Conservation (phyloP, 257 asterid species). For the Solanum etuberosum region DNA sequence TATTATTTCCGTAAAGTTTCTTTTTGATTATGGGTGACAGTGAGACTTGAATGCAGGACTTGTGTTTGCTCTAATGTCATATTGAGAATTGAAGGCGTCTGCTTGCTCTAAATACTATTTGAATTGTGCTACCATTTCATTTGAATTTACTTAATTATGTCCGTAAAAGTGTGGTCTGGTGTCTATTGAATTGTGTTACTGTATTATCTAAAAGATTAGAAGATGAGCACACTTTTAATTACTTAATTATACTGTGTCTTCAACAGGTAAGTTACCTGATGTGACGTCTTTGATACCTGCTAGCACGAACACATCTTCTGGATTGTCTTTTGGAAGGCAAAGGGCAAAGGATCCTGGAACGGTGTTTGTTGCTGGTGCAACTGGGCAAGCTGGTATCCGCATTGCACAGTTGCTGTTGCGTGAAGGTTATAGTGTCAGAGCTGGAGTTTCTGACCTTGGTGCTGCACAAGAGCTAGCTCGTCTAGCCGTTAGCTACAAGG, state of each 20-base stretch:
- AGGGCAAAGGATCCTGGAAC: conserved; percentile 80
- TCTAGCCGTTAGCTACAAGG: conserved; percentile 71
- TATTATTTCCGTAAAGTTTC: background rate
- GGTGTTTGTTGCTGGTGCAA: conserved; percentile 87
- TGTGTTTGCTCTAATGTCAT: background rate
- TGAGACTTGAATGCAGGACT: background rate
- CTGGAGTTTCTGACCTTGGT: conserved; percentile 76
- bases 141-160: background rate
- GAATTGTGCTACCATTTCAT: background rate
- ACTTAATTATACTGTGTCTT: background rate
- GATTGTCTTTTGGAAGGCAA: conserved; percentile 35
- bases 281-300: conserved; percentile 53
- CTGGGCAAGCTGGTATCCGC: conserved; percentile 82
- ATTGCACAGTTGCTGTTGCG: conserved; percentile 74
- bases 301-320: conserved; percentile 35
- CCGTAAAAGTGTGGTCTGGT: background rate
- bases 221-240: background rate
- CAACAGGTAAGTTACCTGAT: conserved; percentile 30
- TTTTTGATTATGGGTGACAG: background rate
- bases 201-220: background rate
- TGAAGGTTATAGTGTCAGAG: conserved; percentile 83
- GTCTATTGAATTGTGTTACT: background rate
- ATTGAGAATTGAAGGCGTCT: background rate
- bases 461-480: conserved; percentile 94
- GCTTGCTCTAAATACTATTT: background rate